A percentile compares a stretch with the other conserved stretches of the same genome.
phyloP scores from a whole-genome alignment of 177 flowering plant species.

The Vitis hybrid region DNA sequence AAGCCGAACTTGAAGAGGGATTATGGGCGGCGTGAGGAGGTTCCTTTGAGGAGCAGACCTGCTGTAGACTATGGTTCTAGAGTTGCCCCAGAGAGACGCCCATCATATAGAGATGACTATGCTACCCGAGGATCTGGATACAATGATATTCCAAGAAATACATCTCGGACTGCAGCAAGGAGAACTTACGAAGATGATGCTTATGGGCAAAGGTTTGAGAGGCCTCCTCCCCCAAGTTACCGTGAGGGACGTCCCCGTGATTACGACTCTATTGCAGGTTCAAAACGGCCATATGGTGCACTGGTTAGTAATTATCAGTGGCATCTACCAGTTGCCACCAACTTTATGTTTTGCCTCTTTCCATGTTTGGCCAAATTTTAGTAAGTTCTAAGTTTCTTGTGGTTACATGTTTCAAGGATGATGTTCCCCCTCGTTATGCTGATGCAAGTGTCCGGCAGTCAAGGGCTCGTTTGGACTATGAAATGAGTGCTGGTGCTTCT shows the following conservation, averaged over 20 bases:
- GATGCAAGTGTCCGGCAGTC: slow-evolving; percentile 77
- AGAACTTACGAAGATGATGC: slow-evolving; percentile 81
- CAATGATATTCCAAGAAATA: slow-evolving; percentile 53
- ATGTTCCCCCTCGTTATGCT: slow-evolving; percentile 82
- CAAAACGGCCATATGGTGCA: slow-evolving; percentile 81
- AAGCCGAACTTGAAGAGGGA: slow-evolving; percentile 82
- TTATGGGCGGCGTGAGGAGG: slow-evolving; percentile 65
- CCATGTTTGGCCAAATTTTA: background rate
- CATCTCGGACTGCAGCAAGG: slow-evolving; percentile 59
- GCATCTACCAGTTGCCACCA: background rate
- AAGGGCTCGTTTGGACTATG: slow-evolving; percentile 91
- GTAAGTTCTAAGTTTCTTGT: background rate
- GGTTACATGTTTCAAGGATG: slow-evolving; percentile 48
- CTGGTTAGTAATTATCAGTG: slow-evolving; percentile 48
- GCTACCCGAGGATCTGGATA: slow-evolving; percentile 67
- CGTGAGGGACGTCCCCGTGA: slow-evolving; percentile 79
- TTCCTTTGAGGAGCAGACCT: slow-evolving; percentile 75
- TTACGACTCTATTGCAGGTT: slow-evolving; percentile 80
- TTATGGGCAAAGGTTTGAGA: slow-evolving; percentile 76
- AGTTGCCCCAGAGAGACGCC: slow-evolving; percentile 57
- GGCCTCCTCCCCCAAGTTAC: slow-evolving; percentile 74
- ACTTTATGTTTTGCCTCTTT: background rate
- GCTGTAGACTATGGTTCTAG: slow-evolving; percentile 73
- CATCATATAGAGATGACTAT: slow-evolving; percentile 75
- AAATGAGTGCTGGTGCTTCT: slow-evolving; percentile 47